Base-by-base conservation (phyloP, 140 eudicot genomes). In the Cichorium intybus region DNA sequence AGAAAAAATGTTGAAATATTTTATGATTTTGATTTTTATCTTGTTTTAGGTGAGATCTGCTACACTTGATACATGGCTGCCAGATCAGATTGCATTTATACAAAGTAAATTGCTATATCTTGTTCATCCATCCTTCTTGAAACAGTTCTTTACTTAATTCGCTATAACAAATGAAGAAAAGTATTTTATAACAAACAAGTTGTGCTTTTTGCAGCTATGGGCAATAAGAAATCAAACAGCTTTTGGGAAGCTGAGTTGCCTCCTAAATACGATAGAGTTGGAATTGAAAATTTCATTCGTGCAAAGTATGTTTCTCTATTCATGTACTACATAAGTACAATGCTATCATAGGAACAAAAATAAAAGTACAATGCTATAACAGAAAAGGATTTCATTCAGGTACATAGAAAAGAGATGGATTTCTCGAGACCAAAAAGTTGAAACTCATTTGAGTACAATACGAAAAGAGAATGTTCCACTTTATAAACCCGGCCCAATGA, bases 161-260 rank as follows among this genome's bases (percentile, higher is more conserved):
- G n/a, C n/a, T n/a, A n/a, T n/a, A n/a, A n/a, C n/a, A n/a, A 70
- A 34, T 12, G 35, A 62, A 61, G 15, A 55, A 71, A 52, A 56
- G 55, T 15, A 7, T 20, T 34, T 24, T 17, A 23, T n/a, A 56
- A 56, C 12, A 11, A 56, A 64, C 9, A 17, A 41, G 33, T 55
- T 48, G 7, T 60, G 31, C 47, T 71, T 75, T 39, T 71, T 79
- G 62, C 85, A 87, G 96, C 78, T 18, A 82, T 87, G 93, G 96
- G 96, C 67, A 87, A 87, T 75, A 70, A 78, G 52, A 87, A 72
- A 75, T 77, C 96, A 57, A 87, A 87, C 75, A 70, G 77, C 74
- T 84, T 74, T 61, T 87, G 96, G 96, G 96, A 87, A 82, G 86
- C 96, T 18, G 88, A 82, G 83, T 71, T 87, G 61, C 96, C 96